Percentiles rank a stretch among this genome's conserved stretches.
These are phyloP conservation scores for Dryas integrifolia DNA, from an alignment of 331 rosid genomes.

Conservation along the genomic window DNA sequence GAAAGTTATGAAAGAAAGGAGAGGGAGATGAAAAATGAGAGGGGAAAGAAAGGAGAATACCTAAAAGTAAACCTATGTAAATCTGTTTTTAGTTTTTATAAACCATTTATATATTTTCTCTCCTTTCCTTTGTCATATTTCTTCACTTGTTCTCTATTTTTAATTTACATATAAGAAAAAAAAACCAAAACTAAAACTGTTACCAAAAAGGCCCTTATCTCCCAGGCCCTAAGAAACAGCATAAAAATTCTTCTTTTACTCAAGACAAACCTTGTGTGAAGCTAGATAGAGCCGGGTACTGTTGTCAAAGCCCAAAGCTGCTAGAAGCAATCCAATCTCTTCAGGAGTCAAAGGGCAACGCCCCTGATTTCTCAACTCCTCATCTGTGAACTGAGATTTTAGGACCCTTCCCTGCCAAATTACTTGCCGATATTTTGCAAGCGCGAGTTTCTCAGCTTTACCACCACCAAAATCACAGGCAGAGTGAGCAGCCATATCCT, in stretches of 20 bases:
- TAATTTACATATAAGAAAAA: too few species aligned
- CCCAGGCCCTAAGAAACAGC: neutral
- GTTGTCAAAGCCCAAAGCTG: conserved; percentile 51
- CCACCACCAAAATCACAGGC: conserved; percentile 60
- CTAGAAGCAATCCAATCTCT: conserved; percentile 46
- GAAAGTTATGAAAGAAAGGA: neutral
- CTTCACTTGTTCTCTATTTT: neutral
- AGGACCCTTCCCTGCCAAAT: conserved; percentile 54
- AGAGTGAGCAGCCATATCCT: conserved; percentile 64
- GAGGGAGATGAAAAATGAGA: neutral
- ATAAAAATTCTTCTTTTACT: conserved; percentile 5
- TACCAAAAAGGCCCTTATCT: neutral
- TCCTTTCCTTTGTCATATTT: neutral
- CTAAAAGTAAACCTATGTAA: neutral
- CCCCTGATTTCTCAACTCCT: conserved; percentile 41
- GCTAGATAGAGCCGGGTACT: conserved; percentile 48
- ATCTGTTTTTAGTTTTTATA: neutral
- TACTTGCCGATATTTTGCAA: conserved; percentile 49
- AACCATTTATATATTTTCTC: neutral
- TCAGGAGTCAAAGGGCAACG: conserved; percentile 58
- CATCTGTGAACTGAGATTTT: conserved; percentile 48
- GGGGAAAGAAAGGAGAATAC: neutral
- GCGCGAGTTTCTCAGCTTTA: conserved; percentile 49
- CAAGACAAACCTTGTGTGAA: conserved; percentile 41
- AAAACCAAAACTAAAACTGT: neutral